Base-by-base conservation (phyloP, 2,329 filamentous ascomycete genomes). In the Rhynchosporium secalis region DNA sequence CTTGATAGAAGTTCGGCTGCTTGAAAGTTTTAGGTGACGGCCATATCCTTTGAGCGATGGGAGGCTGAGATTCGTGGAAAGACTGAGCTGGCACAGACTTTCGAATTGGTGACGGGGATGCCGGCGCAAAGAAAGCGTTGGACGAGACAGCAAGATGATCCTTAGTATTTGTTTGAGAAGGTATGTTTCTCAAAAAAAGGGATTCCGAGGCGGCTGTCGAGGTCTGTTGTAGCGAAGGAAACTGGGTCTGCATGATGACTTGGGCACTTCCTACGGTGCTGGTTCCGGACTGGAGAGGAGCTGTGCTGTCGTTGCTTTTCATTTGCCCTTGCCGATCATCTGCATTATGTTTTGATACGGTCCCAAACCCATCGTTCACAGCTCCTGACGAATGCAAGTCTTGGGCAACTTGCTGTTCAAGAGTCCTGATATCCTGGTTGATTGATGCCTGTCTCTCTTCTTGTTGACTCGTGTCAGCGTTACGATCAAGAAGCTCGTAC, bases 171-270 rank as follows among this genome's bases (percentile, higher is more conserved):
- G 43, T 13, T 29, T 31, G 29, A 12, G 45, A n/a, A 26, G 41
- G 20, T 5, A 46, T 13, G 3, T 56, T 51, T 26, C 28, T 56
- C 31, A n/a, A 9, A n/a, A 41, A 3, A 5, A n/a, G 31, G 6
- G 31, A 12, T 20, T 28, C 38, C 1, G 58, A 61, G 4, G 40
- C 12, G 28, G 46, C 38, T 48, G 40, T 36, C 4, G 31, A 47
- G 5, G 26, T 31, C n/a, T 38, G 31, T 29, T 31, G 40, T 4
- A 65, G 33, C 3, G 65, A 58, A 26, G 71, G 68, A 52, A 71
- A 61, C 51, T 72, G 70, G 15, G 73, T 73, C 49, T 74, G 72
- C 38, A 68, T 58, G 20, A 74, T 68, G 28, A 73, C 59, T 56
- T 74, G 72, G 57, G 70, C 62, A 64, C 69, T 72, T 10, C 63